Evolutionary conservation across 2,329 filamentous ascomycete genomes (phyloP).

Genomic region (Talaromyces sp.): DNA sequence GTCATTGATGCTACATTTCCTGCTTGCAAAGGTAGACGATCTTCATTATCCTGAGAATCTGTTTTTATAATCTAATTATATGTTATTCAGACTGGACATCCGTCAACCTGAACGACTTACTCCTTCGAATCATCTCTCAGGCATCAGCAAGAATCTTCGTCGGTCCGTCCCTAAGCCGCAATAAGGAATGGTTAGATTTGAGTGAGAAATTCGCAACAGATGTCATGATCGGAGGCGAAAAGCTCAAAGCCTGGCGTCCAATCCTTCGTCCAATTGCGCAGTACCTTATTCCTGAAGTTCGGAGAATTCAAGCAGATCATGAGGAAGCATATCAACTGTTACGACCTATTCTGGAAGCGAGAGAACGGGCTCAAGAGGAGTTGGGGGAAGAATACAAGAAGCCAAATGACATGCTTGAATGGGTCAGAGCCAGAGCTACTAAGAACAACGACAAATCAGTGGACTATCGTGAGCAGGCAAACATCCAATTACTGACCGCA

Average conservation of each 20-base stretch:
- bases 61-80: neutral
- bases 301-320: slow-evolving; percentile 3
- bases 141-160: slow-evolving; percentile 10
- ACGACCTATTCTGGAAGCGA: neutral
- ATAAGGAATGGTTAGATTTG: slow-evolving; percentile 6
- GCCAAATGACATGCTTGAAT: slow-evolving; percentile 6
- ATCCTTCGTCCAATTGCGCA: neutral
- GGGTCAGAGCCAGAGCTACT: slow-evolving; percentile 2
- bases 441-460: slow-evolving; percentile 2
- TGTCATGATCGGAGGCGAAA: slow-evolving; percentile 5
- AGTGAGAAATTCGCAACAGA: slow-evolving; percentile 7
- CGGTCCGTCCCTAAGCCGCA: slow-evolving; percentile 5
- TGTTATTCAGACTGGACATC: neutral
- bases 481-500: slow-evolving; percentile 3
- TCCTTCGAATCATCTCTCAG: slow-evolving; percentile 11
- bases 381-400: neutral
- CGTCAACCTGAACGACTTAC: slow-evolving; percentile 7
- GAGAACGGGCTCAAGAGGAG: neutral
- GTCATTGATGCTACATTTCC: slow-evolving; percentile 1
- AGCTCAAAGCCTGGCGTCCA: neutral
- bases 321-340: slow-evolving; percentile 8
- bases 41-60: neutral
- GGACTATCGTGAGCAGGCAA: slow-evolving; percentile 6
- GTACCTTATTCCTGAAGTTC: slow-evolving; percentile 8
- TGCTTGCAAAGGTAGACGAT: neutral